These are phyloP conservation scores for Debaryomyces sp. DNA, from an alignment of 1,139 yeast species.

Conservation along the genomic window DNA sequence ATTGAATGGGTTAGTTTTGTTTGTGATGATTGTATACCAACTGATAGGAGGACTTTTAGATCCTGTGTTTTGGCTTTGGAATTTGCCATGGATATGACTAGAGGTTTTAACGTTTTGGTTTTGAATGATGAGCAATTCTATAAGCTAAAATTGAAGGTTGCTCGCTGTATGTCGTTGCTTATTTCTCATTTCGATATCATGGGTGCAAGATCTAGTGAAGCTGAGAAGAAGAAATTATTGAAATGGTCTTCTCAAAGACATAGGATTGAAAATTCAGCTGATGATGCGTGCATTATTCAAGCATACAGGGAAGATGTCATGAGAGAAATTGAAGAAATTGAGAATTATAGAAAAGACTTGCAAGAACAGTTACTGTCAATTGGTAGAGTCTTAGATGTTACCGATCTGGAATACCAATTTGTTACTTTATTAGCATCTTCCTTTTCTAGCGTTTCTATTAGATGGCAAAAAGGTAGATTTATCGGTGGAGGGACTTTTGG, in stretches of 20 bases:
- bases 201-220: slow-evolving; percentile 95
- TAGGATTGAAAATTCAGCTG: slow-evolving; percentile 53
- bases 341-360: slow-evolving; percentile 53
- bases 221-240: slow-evolving; percentile 59
- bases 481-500: slow-evolving; percentile 98
- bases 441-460: slow-evolving; percentile 84
- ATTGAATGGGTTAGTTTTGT: slow-evolving; percentile 92
- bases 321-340: slow-evolving; percentile 62
- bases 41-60: slow-evolving; percentile 86
- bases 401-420: slow-evolving; percentile 85
- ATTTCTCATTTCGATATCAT: slow-evolving; percentile 96
- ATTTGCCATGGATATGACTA: slow-evolving; percentile 93
- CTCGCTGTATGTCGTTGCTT: slow-evolving; percentile 90
- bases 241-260: slow-evolving; percentile 55
- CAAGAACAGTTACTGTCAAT: slow-evolving; percentile 57
- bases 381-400: slow-evolving; percentile 88
- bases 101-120: slow-evolving; percentile 85
- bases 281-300: slow-evolving; percentile 60
- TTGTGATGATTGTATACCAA: slow-evolving; percentile 92
- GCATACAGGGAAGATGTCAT: slow-evolving; percentile 62
- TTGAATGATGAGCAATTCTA: slow-evolving; percentile 77
- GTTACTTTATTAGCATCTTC: slow-evolving; percentile 87
- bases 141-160: slow-evolving; percentile 76
- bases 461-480: slow-evolving; percentile 96
- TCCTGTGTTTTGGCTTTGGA: slow-evolving; percentile 97